These are phyloP conservation scores for Breynia disticha DNA, from an alignment of 441 rosid genomes.

Conservation along the genomic window DNA sequence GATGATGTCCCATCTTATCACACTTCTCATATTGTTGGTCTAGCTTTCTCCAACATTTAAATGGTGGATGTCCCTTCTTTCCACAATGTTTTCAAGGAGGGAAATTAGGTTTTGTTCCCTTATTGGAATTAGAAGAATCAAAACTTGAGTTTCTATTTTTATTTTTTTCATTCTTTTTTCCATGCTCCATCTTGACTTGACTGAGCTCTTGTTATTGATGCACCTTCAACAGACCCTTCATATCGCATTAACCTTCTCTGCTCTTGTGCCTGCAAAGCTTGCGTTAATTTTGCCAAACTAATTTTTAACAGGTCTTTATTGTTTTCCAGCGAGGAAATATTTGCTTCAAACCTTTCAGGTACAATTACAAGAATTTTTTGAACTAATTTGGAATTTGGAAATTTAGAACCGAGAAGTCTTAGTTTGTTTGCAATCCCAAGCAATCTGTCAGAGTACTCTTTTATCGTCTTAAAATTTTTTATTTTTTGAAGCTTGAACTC, in stretches of 20 bases:
- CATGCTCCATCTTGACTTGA: not conserved
- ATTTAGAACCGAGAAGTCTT: not conserved
- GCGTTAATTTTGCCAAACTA: not conserved
- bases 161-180: not conserved
- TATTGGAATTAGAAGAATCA: not conserved
- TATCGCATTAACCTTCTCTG: not conserved
- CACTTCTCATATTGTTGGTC: conserved; percentile 10
- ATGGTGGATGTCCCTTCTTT: conserved; percentile 8
- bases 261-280: not conserved
- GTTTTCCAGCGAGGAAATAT: not conserved
- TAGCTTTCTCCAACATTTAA: conserved; percentile 15
- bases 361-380: not conserved
- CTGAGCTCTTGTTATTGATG: no score
- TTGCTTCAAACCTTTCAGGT: conserved; percentile 1
- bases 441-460: not conserved
- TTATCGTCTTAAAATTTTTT: not conserved
- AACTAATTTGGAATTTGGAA: not conserved
- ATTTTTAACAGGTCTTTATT: not conserved
- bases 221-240: not conserved
- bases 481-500: no score
- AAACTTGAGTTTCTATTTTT: not conserved
- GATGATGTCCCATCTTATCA: conserved; percentile 14
- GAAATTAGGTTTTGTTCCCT: not conserved
- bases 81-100: conserved; percentile 11
- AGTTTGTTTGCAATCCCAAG: not conserved